Evolutionary conservation across 495 filamentous ascomycete species (phyloP).

Genomic region (Penicillium angulare): DNA sequence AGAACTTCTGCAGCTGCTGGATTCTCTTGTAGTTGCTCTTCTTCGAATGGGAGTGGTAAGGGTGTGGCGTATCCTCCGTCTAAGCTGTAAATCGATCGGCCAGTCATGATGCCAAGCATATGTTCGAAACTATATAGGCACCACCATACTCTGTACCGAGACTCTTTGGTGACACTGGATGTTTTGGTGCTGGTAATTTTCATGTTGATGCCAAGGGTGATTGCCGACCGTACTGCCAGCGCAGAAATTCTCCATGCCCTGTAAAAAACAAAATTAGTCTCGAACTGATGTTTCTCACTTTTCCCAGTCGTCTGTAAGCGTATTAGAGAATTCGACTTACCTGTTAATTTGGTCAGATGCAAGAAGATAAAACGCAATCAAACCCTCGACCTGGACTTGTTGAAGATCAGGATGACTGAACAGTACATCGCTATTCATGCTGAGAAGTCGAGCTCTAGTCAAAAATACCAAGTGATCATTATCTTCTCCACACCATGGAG

Average conservation of each 20-base stretch:
- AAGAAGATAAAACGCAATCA: slow-evolving; percentile 57
- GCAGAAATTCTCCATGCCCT: slow-evolving; percentile 65
- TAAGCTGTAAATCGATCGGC: slow-evolving; percentile 53
- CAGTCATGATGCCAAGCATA: slow-evolving; percentile 59
- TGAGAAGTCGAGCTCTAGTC: slow-evolving; percentile 51
- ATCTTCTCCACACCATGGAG: slow-evolving; percentile 37
- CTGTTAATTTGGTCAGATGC: slow-evolving; percentile 57
- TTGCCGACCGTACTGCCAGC: slow-evolving; percentile 58
- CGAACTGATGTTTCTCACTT: too few species aligned
- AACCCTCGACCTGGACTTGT: slow-evolving; percentile 53
- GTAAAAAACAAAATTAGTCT: not conserved
- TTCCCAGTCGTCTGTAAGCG: too few species aligned
- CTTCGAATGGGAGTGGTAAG: slow-evolving; percentile 56
- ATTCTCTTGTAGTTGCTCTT: slow-evolving; percentile 44
- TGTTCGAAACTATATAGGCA: slow-evolving; percentile 61
- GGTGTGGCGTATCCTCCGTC: slow-evolving; percentile 51
- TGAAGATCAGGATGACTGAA: slow-evolving; percentile 54
- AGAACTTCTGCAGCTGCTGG: slow-evolving; percentile 29
- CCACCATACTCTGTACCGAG: slow-evolving; percentile 64
- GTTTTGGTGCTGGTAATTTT: slow-evolving; percentile 53
- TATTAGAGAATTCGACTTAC: slow-evolving; percentile 26
- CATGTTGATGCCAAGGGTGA: slow-evolving; percentile 64
- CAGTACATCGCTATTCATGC: slow-evolving; percentile 45
- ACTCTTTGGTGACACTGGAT: slow-evolving; percentile 53
- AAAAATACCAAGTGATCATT: slow-evolving; percentile 56